Conservation (phyloP, 192 early-diverging fungal genomes). For the Obelidium mucronatum region DNA sequence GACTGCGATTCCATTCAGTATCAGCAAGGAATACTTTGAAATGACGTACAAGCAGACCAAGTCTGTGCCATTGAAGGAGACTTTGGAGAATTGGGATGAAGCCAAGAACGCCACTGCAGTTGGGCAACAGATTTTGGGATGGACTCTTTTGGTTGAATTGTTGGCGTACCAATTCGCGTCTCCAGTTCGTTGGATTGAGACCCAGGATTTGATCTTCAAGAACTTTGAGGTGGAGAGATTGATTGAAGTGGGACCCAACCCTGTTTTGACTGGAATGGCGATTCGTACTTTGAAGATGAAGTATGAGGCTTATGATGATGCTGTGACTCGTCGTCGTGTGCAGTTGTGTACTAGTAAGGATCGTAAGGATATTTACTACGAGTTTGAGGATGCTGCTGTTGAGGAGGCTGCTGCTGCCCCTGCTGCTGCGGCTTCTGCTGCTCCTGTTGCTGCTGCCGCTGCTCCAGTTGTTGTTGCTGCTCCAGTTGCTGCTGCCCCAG, state of each 20-base stretch:
- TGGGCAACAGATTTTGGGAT: slow-evolving; percentile 86
- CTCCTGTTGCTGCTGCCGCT: slow-evolving; percentile 56
- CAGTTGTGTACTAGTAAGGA: slow-evolving; percentile 90
- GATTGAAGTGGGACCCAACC: slow-evolving; percentile 90
- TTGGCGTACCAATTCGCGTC: slow-evolving; percentile 93
- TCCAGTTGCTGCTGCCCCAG: slow-evolving; percentile 60
- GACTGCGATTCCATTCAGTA: slow-evolving; percentile 87
- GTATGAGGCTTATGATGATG: slow-evolving; percentile 95
- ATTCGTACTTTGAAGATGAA: slow-evolving; percentile 93
- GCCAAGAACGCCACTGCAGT: slow-evolving; percentile 70
- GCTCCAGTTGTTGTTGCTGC: slow-evolving; percentile 63
- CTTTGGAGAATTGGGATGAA: slow-evolving; percentile 83
- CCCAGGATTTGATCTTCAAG: slow-evolving; percentile 86
- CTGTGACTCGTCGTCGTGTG: slow-evolving; percentile 88
- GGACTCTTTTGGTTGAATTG: slow-evolving; percentile 86
- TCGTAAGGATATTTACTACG: slow-evolving; percentile 93
- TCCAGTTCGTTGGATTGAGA: slow-evolving; percentile 94
- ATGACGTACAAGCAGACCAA: slow-evolving; percentile 74
- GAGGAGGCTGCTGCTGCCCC: slow-evolving; percentile 49
- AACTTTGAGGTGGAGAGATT: slow-evolving; percentile 83
- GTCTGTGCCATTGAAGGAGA: slow-evolving; percentile 76
- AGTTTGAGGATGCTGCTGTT: slow-evolving; percentile 74
- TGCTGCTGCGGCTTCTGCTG: slow-evolving; percentile 56
- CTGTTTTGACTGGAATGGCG: slow-evolving; percentile 93
- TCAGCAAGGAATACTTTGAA: slow-evolving; percentile 78